A percentile compares a stretch with the other conserved stretches of the same genome.
Evolutionary conservation across 768 basidiomycete genomes (phyloP).

Genomic region (Ramaria sp.): DNA sequence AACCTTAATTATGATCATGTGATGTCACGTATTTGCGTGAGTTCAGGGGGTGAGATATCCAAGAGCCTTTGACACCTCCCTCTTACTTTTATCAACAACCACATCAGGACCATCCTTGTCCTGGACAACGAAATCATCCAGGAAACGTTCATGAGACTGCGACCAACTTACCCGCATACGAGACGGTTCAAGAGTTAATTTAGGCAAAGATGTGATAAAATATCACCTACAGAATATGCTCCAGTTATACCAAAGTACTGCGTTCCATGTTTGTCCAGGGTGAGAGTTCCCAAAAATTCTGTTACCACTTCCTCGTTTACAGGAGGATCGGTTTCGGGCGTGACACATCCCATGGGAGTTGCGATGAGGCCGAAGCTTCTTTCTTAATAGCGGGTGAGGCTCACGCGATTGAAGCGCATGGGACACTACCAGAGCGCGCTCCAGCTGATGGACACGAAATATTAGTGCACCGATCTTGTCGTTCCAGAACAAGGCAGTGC

Average conservation of each 20-base stretch:
- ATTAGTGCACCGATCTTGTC: conserved; percentile 54
- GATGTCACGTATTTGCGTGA: too few relatives aligned
- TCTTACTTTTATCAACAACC: not conserved
- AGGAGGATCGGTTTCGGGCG: conserved; percentile 16
- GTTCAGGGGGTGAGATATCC: not conserved
- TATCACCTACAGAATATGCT: not conserved
- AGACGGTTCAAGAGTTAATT: not conserved
- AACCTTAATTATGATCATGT: too few relatives aligned
- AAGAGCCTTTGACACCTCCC: not conserved
- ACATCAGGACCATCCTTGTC: not conserved
- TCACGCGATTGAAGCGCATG: conserved; percentile 37
- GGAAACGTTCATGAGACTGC: not conserved
- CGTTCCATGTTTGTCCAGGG: not conserved
- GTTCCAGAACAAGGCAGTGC: conserved; percentile 20
- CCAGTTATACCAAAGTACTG: conserved; percentile 7
- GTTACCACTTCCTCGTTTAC: conserved; percentile 27
- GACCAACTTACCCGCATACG: not conserved
- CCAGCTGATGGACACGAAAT: conserved; percentile 54
- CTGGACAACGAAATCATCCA: not conserved
- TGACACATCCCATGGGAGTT: conserved; percentile 37
- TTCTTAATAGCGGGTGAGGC: conserved; percentile 45
- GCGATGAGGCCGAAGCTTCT: conserved; percentile 57
- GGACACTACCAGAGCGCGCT: conserved; percentile 49
- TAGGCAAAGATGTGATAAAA: not conserved
- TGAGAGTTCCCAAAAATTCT: conserved; percentile 49